These are phyloP conservation scores for Penicillium pulvis DNA, from an alignment of 495 filamentous ascomycete genomes.

Conservation along the genomic window DNA sequence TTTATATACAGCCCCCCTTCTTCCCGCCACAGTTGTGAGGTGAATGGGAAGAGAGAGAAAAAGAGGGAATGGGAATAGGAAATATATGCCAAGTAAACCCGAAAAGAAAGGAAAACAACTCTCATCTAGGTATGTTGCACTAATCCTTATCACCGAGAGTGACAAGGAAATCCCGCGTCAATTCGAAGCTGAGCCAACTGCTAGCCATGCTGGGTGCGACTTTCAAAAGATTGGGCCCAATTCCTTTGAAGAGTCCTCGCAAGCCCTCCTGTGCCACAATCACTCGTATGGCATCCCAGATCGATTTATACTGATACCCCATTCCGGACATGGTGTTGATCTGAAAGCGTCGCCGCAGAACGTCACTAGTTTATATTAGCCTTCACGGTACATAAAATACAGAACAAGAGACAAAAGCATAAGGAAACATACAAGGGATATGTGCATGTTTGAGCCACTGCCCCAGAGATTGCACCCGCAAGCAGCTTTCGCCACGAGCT, in stretches of 20 bases:
- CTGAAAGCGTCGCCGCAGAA: conserved; percentile 92
- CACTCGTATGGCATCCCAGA: conserved; percentile 78
- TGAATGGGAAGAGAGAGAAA: not conserved
- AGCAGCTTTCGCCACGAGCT: conserved; percentile 75
- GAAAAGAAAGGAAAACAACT: not conserved
- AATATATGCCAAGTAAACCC: not conserved
- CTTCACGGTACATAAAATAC: conserved; percentile 9
- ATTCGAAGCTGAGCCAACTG: conserved; percentile 95
- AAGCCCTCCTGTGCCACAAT: conserved; percentile 81
- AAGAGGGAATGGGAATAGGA: not conserved
- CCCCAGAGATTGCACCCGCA: conserved; percentile 91
- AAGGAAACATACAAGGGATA: conserved; percentile 75
- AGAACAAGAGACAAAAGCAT: not conserved
- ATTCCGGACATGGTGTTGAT: conserved; percentile 99
- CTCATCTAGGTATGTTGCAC: conserved; percentile 25
- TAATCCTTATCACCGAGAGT: conserved; percentile 48
- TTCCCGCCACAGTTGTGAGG: not conserved
- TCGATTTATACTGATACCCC: conserved; percentile 90
- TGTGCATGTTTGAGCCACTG: conserved; percentile 94
- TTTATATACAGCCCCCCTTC: not conserved
- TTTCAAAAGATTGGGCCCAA: conserved; percentile 92
- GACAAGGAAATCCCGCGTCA: conserved; percentile 84
- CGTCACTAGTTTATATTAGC: conserved; percentile 61
- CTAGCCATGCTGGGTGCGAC: conserved; percentile 98
- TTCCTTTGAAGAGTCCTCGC: conserved; percentile 84